Evolutionary conservation across 306 rosid genomes (phyloP), one percentile per base, ranked within the genome.

Genomic region (Prunus campanulata): DNA sequence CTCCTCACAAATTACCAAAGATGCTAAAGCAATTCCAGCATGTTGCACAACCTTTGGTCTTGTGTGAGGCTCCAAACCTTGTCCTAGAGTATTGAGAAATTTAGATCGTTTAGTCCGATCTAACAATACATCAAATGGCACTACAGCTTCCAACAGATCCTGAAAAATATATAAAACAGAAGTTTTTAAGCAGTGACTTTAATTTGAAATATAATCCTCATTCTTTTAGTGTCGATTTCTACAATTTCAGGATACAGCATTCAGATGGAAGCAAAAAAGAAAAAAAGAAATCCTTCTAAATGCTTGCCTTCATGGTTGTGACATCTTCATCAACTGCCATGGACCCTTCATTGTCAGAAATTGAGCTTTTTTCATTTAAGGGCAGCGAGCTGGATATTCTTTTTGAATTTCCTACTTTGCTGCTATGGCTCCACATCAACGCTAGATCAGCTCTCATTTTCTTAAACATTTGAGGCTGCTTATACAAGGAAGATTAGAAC

Each of bases 101-200:
- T 85, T 85, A 30, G 90, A 82, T 49, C 92, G 82, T 80, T 90
- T 92, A 77, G 90, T 86, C 67, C 97, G 83, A 85, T 94, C 97
- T 75, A 86, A 70, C 90, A 89, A 80, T 71, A 92, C 82, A 80
- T 94, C 97, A 86, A 94, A 94, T 15, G 98, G 97, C 29, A 90
- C 90, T 18, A 94, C 96, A 59, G 95, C 98, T 80, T 94, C 95
- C 92, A 90, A 88, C 77, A 94, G 93, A 89, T 92, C 96, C 98
- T 94, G 91, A 78, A 73, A 81, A 75, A 71, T 42, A 14, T 18
- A 81, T n/a, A 69, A 55, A 24, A 50, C 50, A 20, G 22, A 25
- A 15, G 27, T 42, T 42, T 20, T 42, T 2, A 75, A 27, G 42
- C 54, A 48, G 20, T 32, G n/a, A 13, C 55, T 19, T 61, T 68